Evolutionary conservation across 495 filamentous ascomycete species (phyloP), one percentile per base, ranked within the genome.

Genomic region (Oleoguttula mirabilis): DNA sequence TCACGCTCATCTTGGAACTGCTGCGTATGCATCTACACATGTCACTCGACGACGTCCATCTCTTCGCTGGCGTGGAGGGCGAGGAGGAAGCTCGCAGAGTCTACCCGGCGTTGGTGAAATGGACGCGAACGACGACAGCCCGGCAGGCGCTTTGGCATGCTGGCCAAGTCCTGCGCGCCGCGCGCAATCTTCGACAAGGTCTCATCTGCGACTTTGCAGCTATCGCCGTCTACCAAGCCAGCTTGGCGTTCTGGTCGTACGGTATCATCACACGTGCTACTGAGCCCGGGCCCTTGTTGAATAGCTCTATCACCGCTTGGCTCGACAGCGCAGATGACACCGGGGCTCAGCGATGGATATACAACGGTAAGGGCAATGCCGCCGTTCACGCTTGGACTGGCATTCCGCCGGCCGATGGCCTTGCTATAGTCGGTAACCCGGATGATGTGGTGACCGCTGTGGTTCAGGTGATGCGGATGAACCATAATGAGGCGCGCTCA

Each of bases 1-100:
- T 61, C 17, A 57, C 58, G 2, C 54, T 79, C 4, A 50, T 77
- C 1, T 55, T 73, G 3, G 68, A 80, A 43, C 60, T 77, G 0
- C 57, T 77, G 1, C 60, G 72, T 6, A 72, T 80, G 66, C 66
- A 74, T 46, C 58, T 80, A 0, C 63, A 79, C 55, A 68, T 76
- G 45, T 73, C 73, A 0, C 63, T 79, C 0, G 76, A 79, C 38
- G 76, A 80, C 36, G 65, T 81, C 0, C 76, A 82, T 43, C 67
- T 75, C 1, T 77, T 80, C 38, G 71, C 73, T 0, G 75, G 75
- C 0, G 73, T 76, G 25, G 72, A 77, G 39, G 76, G 75, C 40
- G 69, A 73, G 40, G 70, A 77, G 38, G 73, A 77, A 50, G 70
- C 75, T 1, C 61, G 67, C 3, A 57, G 67, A 2, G 68, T 72